Percentiles rank a stretch among this genome's conserved stretches.
Evolutionary conservation across 257 asterid species (phyloP).

Genomic region (Penstemon davidsonii): DNA sequence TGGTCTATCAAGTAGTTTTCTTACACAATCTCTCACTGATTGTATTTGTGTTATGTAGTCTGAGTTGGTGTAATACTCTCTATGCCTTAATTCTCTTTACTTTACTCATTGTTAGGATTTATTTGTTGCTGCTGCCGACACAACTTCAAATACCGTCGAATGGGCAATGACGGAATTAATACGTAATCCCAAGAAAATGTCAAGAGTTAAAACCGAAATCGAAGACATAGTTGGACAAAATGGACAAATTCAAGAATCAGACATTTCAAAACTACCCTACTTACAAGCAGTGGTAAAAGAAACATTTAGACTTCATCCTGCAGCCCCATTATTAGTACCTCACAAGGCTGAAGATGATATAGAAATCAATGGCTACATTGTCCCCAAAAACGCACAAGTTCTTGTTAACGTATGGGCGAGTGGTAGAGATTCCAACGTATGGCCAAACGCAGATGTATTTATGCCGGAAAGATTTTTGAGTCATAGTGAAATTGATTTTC

Average conservation of each 20-base stretch:
- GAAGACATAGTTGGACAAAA: slow-evolving; percentile 1
- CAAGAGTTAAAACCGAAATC: slow-evolving; percentile 22
- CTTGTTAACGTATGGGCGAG: slow-evolving; percentile 44
- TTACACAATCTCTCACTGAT: no score
- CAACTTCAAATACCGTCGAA: slow-evolving; percentile 35
- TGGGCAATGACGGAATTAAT: slow-evolving; percentile 47
- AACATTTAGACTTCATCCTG: slow-evolving; percentile 42
- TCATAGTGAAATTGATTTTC: slow-evolving; percentile 16
- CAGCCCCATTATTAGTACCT: slow-evolving; percentile 32
- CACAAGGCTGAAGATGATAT: slow-evolving; percentile 27
- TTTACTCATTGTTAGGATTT: slow-evolving; percentile 20
- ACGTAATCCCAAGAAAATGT: slow-evolving; percentile 28
- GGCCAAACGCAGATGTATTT: slow-evolving; percentile 35
- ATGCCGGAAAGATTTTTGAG: slow-evolving; percentile 42
- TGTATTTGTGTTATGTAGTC: no score
- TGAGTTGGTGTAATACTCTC: no score
- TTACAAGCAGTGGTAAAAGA: slow-evolving; percentile 42
- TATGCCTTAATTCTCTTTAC: background rate
- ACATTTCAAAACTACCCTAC: slow-evolving; percentile 27
- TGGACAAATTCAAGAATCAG: slow-evolving; percentile 30
- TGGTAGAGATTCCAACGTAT: slow-evolving; percentile 34
- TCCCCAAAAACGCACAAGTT: slow-evolving; percentile 34
- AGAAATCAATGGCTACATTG: slow-evolving; percentile 28
- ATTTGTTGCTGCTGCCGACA: slow-evolving; percentile 32
- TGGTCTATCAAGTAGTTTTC: no score